Percentiles rank a stretch among this genome's conserved stretches.
These are phyloP conservation scores for Haplosporangium sp. DNA, from an alignment of 371 early-diverging fungal species.

Conservation along the genomic window DNA sequence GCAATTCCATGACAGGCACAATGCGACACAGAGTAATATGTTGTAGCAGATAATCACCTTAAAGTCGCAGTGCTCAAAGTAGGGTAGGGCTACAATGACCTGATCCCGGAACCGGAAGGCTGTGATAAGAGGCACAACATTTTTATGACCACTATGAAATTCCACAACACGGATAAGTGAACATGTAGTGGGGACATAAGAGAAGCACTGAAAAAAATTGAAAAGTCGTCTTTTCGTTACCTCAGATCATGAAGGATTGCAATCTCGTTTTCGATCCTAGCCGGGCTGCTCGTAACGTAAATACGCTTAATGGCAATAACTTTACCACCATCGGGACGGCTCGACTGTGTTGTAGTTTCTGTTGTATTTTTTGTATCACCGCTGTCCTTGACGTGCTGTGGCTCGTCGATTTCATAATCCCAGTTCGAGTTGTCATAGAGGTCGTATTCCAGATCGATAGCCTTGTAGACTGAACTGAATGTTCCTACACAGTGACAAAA, in stretches of 20 bases:
- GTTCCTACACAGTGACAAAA: constrained; percentile 72
- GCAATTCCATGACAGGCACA: no score
- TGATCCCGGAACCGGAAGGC: constrained; percentile 88
- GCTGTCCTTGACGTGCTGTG: constrained; percentile 1
- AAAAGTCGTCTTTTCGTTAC: constrained; percentile 54
- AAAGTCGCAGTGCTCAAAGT: constrained; percentile 89
- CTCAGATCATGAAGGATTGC: constrained; percentile 80
- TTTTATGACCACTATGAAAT: constrained; percentile 48
- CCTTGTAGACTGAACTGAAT: constrained; percentile 97
- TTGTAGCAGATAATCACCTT: constrained; percentile 62
- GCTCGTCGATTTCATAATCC: constrained; percentile 53
- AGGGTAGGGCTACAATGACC: constrained; percentile 90
- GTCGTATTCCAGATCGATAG: constrained; percentile 79
- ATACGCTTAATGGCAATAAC: constrained; percentile 94
- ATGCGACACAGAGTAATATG: no score
- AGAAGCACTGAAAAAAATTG: no score
- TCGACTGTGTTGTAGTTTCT: constrained; percentile 4
- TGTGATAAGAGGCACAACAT: constrained; percentile 85
- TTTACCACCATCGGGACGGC: constrained; percentile 36
- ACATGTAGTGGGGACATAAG: neutral
- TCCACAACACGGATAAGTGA: neutral
- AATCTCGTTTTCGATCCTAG: constrained; percentile 92
- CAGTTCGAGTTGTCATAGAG: constrained; percentile 75
- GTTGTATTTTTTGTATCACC: neutral
- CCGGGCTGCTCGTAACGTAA: constrained; percentile 87